Evolutionary conservation across 352 stramenopile genomes (phyloP), one percentile per base, ranked within the genome.

Genomic region (Salisapilia sapeloensis): DNA sequence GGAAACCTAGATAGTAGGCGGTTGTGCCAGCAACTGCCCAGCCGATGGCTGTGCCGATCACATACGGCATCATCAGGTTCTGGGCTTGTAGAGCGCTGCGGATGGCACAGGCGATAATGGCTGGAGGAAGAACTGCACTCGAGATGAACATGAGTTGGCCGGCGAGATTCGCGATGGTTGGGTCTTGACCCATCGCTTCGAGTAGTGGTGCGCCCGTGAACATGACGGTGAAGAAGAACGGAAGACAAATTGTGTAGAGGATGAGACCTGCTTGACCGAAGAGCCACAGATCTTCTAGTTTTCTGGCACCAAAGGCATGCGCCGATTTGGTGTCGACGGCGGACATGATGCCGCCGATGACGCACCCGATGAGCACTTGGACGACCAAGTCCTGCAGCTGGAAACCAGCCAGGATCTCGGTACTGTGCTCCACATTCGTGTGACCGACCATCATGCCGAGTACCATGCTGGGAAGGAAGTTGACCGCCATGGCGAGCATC

Each of bases 241-340:
- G 48, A 33, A 55, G 23, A 14, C 46, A 63, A 33, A 48, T 30
- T 11, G 50, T 17, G 44, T 61, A 76, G 29, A 71, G 49, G 22
- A 82, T 48, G n/a, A 52, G 33, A 5, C 53, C 61, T 6, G 63
- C 63, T 42, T 83, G 63, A 9, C 48, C 63, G 34, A 75, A 69
- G 33, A 74, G 46, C 53, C 67, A 78, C 33, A 83, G 50, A 33
- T 80, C 60, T 11, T 46, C 38, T 38, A 64, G 48, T 17, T 52
- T 49, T 31, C 63, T 69, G 36, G 44, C 67, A n/a, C 67, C 67
- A 35, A 67, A 80, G 2, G 62, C 60, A 43, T 82, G 60, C 21
- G 60, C 69, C 30, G 57, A 74, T 44, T 79, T 51, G 12, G 62
- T 82, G 46, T 78, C 59, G 29, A 77, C 59, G 13, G 62, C 66